phyloP scores from a whole-genome alignment of 2,329 filamentous ascomycete genomes.

The Epichloe aotearoae region DNA sequence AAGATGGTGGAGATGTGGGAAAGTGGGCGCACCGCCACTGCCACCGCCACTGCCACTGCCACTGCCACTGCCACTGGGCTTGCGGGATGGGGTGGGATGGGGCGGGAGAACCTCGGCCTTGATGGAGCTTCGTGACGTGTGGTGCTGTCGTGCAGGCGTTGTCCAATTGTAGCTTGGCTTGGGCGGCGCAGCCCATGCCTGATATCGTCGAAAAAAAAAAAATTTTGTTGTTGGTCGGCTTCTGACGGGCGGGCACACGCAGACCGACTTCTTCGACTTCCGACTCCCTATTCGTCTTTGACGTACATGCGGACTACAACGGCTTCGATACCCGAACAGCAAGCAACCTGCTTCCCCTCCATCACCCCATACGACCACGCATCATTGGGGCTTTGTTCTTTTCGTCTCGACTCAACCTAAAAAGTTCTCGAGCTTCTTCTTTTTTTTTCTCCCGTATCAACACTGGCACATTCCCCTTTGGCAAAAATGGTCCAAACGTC shows the following conservation, averaged over 20 bases:
- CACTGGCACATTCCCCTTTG: not conserved
- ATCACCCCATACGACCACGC: not conserved
- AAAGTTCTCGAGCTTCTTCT: not conserved
- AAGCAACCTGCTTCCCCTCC: not conserved
- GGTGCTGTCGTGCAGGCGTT: too few species aligned
- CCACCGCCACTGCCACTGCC: too few species aligned
- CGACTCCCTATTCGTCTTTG: not conserved
- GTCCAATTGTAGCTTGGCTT: too few species aligned
- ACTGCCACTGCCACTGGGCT: too few species aligned
- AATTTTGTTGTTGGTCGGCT: conserved; percentile 2
- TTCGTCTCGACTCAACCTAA: not conserved
- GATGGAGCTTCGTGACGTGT: too few species aligned
- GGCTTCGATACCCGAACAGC: not conserved
- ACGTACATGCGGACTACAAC: not conserved
- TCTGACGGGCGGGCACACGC: conserved; percentile 2
- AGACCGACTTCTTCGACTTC: not conserved
- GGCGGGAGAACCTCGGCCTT: too few species aligned
- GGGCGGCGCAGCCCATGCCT: not conserved
- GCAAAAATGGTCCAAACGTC: conserved; percentile 34
- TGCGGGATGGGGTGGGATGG: too few species aligned
- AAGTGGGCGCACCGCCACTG: too few species aligned
- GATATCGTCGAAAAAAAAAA: conserved; percentile 8
- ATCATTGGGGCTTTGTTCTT: not conserved
- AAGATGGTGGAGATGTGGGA: not conserved
- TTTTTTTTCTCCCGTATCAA: conserved; percentile 1